Base-by-base conservation (phyloP, 192 early-diverging fungal genomes). In the Coemansia furcata region DNA sequence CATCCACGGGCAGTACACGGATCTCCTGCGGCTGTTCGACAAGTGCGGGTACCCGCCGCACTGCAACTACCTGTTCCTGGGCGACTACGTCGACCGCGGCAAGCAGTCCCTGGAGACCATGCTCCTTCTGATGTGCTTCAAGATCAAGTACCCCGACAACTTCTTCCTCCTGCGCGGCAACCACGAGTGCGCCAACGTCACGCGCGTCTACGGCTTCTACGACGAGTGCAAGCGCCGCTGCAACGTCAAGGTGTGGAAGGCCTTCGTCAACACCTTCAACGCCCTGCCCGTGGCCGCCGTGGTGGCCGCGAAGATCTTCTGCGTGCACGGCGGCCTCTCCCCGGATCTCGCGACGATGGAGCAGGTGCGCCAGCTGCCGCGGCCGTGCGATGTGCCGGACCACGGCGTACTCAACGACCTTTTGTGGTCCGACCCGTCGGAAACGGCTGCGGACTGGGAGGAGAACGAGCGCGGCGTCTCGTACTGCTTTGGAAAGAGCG, bases 1-100 rank as follows among this genome's bases (percentile, higher is more conserved):
- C 78, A 91, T 96, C 49, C 96, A 98, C 70, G 96, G 96, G 43
- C 96, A 98, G 80, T 98, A 92, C 77, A 85, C 90, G 4, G 97
- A 98, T 76, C 78, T 98, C 63, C 79, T 97, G 43, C 87, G 95
- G 29, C 82, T 97, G 66, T 97, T 98, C 79, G 95, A 96, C 73
- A 88, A 91, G 87, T 89, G 92, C 73, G 97, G 97, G 21, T 96
- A 93, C 74, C 97, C 97, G 33, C 94, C 94, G 0, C 72, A 84
- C 29, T 85, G 93, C 68, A 97, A 97, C 84, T 98, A 95, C 79
- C 80, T 96, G 64, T 98, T 96, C 68, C 61, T 98, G 21, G 93
- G 95, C 26, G 97, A 98, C 78, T 98, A 98, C 84, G 97, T 98
- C 7, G 97, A 98, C 84, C 89, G 97, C 35, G 97, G 97, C 65